Evolutionary conservation across 169 alveolate genomes (phyloP), one percentile per base, ranked within the genome.

Genomic region (Plasmodium fragile): DNA sequence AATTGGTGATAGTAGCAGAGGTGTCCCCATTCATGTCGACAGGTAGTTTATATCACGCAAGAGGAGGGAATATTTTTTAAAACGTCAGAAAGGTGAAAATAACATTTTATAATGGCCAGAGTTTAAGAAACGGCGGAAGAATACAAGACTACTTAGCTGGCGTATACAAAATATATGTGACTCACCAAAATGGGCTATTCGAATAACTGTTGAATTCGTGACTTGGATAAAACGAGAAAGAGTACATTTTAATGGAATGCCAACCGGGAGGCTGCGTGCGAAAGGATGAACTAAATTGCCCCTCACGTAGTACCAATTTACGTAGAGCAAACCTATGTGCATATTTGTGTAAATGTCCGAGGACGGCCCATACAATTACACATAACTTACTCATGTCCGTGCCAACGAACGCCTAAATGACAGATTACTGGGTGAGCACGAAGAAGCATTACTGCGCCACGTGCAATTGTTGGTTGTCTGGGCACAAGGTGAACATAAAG

Each of bases 391-490:
- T 7, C 11, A n/a, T 65, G 36, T 8, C 6, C 16, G 36, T 25
- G 30, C 41, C 39, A 18, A 25, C 34, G 36, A 28, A 18, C 39
- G 41, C 28, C 81, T 36, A 90, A 81, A 92, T 92, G 95, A 81
- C 95, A 30, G 91, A 73, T 41, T 77, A 49, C 25, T 92, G 95
- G 95, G 75, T 92, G 75, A 83, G 93, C 55, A 16, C 95, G 22
- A 92, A 92, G 70, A 92, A 92, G 49, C 95, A 92, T 25, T 92
- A 83, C 28, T 92, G 95, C 81, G 93, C 81, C 52, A 84, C 95
- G 49, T 92, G 95, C 45, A 92, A 81, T 39, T 81, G 92, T 25
- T 92, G 95, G 95, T 28, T 92, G 34, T 92, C 95, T 6, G 95
- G 92, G 13, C 92, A 92, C 53, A 83, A 75, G 49, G 81, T 77